Evolutionary conservation across 495 filamentous ascomycete genomes (phyloP).

Genomic region (Pseudoneurospora amorphoporcata): DNA sequence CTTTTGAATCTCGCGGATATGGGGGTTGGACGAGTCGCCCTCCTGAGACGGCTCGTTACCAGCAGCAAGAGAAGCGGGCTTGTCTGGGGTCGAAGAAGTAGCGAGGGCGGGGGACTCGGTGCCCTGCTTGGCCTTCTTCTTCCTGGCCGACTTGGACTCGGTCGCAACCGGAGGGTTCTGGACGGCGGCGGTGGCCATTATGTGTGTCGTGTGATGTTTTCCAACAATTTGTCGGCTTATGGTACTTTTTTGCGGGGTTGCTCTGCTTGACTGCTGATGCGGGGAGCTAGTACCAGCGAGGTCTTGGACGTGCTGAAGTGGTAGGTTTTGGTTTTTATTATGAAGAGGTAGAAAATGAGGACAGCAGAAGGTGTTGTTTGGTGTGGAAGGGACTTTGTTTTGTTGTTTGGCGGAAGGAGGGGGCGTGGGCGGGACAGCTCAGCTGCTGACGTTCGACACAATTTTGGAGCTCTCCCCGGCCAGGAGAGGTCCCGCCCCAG

Average conservation of each 20-base stretch:
- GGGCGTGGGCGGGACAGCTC: not conserved
- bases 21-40: constrained; percentile 53
- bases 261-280: not conserved
- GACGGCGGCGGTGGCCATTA: constrained; percentile 39
- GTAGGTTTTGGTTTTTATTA: not conserved
- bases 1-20: constrained; percentile 83
- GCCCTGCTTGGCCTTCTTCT: constrained; percentile 62
- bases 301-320: not conserved
- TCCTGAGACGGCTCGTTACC: constrained; percentile 40
- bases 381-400: not conserved
- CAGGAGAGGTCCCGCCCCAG: not conserved
- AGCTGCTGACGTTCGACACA: not conserved
- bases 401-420: not conserved
- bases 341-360: not conserved
- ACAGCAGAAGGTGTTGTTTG: not conserved
- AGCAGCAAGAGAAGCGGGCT: constrained; percentile 25
- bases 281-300: not conserved
- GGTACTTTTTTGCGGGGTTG: not conserved
- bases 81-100: constrained; percentile 30
- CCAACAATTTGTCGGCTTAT: not conserved
- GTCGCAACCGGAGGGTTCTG: constrained; percentile 39
- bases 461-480: not conserved
- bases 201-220: constrained; percentile 7
- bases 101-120: constrained; percentile 38
- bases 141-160: constrained; percentile 55